Conservation (phyloP, 1,284 basidiomycete genomes). For the Ceratobasidium sp. region DNA sequence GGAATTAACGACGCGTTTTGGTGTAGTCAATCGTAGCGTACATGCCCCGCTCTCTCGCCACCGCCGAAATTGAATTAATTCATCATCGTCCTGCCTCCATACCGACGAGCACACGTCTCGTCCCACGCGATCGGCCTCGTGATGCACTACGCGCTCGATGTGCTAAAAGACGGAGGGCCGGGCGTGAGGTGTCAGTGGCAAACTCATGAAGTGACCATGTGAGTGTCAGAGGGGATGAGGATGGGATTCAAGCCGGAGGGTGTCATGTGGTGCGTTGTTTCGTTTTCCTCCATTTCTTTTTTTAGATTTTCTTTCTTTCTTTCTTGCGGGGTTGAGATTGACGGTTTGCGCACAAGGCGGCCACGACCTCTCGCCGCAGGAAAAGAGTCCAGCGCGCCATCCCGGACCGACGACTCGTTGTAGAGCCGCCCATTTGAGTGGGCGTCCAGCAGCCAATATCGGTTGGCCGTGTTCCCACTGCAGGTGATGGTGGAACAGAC, state of each 20-base stretch:
- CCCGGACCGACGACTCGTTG: constrained; percentile 58
- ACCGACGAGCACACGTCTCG: constrained; percentile 72
- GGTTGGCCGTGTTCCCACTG: too few species aligned
- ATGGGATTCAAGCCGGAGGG: constrained; percentile 72
- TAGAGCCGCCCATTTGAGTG: too few species aligned
- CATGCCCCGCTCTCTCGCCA: constrained; percentile 43
- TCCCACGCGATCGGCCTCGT: constrained; percentile 70
- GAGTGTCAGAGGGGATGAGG: constrained; percentile 64
- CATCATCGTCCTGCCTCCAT: constrained; percentile 54
- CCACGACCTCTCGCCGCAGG: constrained; percentile 22
- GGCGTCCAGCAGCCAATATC: too few species aligned
- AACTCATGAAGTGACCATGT: constrained; percentile 63
- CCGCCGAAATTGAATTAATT: constrained; percentile 51
- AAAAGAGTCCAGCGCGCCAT: constrained; percentile 30
- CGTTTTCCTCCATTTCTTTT: too few species aligned
- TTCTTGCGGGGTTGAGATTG: too few species aligned
- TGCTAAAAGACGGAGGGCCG: constrained; percentile 61
- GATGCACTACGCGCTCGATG: constrained; percentile 64
- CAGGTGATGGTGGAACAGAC: too few species aligned
- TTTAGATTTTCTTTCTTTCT: too few species aligned
- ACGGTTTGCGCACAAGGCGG: constrained; percentile 55
- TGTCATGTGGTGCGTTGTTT: constrained; percentile 53
- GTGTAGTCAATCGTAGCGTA: too few species aligned
- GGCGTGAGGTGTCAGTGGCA: constrained; percentile 73
- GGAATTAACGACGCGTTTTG: too few species aligned